phyloP scores from a whole-genome alignment of 177 flowering plant species.

The Vitis hybrid region DNA sequence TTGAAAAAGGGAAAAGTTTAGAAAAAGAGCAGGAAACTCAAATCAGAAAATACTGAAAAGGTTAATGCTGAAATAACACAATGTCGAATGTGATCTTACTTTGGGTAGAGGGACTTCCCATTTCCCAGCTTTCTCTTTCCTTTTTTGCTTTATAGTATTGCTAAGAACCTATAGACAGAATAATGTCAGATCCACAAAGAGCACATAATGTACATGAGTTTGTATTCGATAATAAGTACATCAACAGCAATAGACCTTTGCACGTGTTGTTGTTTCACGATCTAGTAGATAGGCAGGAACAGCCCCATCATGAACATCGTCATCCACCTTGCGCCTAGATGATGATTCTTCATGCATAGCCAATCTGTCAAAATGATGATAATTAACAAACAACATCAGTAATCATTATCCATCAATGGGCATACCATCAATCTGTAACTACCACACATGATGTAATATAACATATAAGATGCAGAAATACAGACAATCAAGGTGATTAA shows the following conservation, averaged over 20 bases:
- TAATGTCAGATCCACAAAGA: constrained; percentile 10
- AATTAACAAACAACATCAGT: not conserved
- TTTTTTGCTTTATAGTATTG: constrained; percentile 96
- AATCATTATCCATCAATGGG: not conserved
- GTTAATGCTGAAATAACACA: not conserved
- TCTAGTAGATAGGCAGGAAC: constrained; percentile 90
- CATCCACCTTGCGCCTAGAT: constrained; percentile 85
- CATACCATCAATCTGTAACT: not conserved
- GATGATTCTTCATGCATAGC: constrained; percentile 92
- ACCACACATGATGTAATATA: not conserved
- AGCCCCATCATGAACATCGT: constrained; percentile 86
- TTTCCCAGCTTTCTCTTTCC: constrained; percentile 99
- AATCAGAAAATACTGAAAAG: not conserved
- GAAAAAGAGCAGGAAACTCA: not conserved
- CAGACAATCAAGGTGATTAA: too few species aligned
- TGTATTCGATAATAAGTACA: not conserved
- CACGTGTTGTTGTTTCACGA: constrained; percentile 92
- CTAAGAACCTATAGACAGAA: constrained; percentile 62
- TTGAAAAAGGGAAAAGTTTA: not conserved
- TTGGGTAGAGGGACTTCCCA: constrained; percentile 99
- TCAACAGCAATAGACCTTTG: constrained; percentile 49
- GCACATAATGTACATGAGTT: not conserved
- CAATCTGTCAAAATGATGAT: constrained; percentile 44
- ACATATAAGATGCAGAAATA: not conserved
- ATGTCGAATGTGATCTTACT: constrained; percentile 34